Conservation (phyloP, 495 filamentous ascomycete species). For the Parathielavia hyrcaniae region DNA sequence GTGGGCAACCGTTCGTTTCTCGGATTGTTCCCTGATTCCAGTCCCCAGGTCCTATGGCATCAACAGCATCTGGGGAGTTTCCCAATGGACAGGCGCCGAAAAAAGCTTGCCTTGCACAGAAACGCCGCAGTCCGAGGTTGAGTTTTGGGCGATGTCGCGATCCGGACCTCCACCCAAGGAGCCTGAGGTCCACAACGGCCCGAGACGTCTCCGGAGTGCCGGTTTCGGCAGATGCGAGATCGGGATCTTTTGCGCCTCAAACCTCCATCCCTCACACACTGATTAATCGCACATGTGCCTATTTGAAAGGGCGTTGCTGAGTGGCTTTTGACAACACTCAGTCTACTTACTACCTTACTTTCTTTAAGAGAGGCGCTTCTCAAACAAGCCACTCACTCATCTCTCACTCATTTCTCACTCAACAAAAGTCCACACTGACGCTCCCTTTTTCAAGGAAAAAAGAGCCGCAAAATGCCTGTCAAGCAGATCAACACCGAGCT, state of each 20-base stretch:
- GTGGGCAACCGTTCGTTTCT: neutral
- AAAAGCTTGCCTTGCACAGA: neutral
- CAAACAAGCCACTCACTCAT: neutral
- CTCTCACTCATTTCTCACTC: no score
- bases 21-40: neutral
- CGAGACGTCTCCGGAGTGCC: no score
- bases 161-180: slow-evolving; percentile 5
- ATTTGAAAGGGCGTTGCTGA: no score
- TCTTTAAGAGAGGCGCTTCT: no score
- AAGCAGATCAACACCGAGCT: slow-evolving; percentile 33
- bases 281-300: no score
- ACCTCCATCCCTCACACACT: no score
- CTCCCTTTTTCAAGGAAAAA: neutral
- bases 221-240: slow-evolving; percentile 5
- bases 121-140: neutral
- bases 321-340: no score
- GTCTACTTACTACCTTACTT: no score
- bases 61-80: no score
- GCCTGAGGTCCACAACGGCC: no score
- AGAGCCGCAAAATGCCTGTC: slow-evolving; percentile 25
- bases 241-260: neutral
- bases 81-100: no score
- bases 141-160: slow-evolving; percentile 6
- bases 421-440: neutral
- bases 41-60: no score